Percentiles rank a stretch among this genome's conserved stretches.
These are phyloP conservation scores for Cercophora scortea DNA, from an alignment of 495 filamentous ascomycete genomes.

Conservation along the genomic window DNA sequence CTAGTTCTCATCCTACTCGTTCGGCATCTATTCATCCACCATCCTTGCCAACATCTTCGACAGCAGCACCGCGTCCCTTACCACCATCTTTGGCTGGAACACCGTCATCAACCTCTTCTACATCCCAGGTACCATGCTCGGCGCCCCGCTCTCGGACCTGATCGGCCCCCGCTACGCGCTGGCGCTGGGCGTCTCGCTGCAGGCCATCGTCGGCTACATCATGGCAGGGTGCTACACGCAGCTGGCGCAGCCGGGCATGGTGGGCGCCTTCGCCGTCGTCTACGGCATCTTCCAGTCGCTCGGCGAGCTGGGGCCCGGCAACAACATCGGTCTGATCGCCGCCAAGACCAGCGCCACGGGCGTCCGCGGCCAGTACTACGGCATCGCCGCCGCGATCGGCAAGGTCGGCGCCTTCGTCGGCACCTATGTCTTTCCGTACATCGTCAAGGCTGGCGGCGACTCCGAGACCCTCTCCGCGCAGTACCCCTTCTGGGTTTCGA, in stretches of 20 bases:
- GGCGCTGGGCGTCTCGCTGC: conserved; percentile 54
- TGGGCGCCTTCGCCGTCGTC: conserved; percentile 72
- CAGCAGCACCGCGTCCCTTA: conserved; percentile 44
- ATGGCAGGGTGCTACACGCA: conserved; percentile 70
- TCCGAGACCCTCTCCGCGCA: conserved; percentile 51
- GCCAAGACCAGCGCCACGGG: conserved; percentile 83
- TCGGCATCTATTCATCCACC: conserved; percentile 66
- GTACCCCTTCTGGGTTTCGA: conserved; percentile 73
- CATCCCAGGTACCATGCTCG: conserved; percentile 70
- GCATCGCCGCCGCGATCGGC: conserved; percentile 73
- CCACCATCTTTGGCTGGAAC: conserved; percentile 76
- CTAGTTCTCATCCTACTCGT: conserved; percentile 70
- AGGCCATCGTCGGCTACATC: conserved; percentile 76
- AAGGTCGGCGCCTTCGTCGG: conserved; percentile 93
- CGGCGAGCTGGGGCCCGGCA: conserved; percentile 79
- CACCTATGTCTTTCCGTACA: conserved; percentile 69
- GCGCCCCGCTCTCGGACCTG: conserved; percentile 66
- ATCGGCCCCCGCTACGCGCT: conserved; percentile 69
- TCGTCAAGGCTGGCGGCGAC: conserved; percentile 55
- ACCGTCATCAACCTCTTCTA: conserved; percentile 81
- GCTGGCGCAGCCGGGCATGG: conserved; percentile 52
- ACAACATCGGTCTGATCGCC: conserved; percentile 84
- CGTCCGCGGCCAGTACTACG: conserved; percentile 87
- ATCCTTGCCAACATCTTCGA: conserved; percentile 62
- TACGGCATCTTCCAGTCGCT: conserved; percentile 73